Base-by-base conservation (phyloP, 495 filamentous ascomycete species). In the Lindgomyces ingoldianus region DNA sequence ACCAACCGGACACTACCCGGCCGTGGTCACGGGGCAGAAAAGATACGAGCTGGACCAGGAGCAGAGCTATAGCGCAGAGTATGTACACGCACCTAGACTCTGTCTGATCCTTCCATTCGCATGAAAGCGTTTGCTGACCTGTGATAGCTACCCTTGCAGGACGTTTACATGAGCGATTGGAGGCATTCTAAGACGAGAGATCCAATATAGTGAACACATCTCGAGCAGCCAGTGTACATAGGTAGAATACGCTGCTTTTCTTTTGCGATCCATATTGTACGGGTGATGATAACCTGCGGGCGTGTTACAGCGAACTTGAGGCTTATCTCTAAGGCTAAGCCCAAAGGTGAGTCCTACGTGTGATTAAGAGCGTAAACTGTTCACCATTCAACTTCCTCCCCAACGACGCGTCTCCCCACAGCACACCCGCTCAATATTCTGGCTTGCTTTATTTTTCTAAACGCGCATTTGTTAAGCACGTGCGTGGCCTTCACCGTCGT, bases 1-100 rank as follows among this genome's bases (percentile, higher is more conserved):
- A 61, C 94, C 93, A 47, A 86, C 84, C 73, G 87, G 88, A 27
- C 73, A 85, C 72, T 84, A 79, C 42, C 63, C 33, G 30, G 42
- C 16, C 10, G 33, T 76, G 68, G 67, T 78, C 3, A 73, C 76
- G 48, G 85, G 82, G 78, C 75, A 77, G 65, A 76, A 84, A 73
- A 81, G 80, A 64, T 88, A 87, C 67, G 73, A 77, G 54, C 62
- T 89, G 64, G 71, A 80, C 4, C 72, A 78, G 62, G 84, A 86
- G 74, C 77, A 78, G 67, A 79, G 83, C 53, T 90, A 87, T 73
- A 68, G 75, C 6, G 77, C 74, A 16, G 60, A 76, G 87, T 89
- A 76, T 79, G 86, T 83, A 12, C 45, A 10, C 49, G 41, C 8
- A 41, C 44, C 42, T n/a, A 33, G 16, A 21, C 30, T n/a, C 6